Percentiles rank a stretch among this genome's conserved stretches.
These are phyloP conservation scores for Triglochin maritima DNA, from an alignment of 106 monocot species.

Conservation along the genomic window DNA sequence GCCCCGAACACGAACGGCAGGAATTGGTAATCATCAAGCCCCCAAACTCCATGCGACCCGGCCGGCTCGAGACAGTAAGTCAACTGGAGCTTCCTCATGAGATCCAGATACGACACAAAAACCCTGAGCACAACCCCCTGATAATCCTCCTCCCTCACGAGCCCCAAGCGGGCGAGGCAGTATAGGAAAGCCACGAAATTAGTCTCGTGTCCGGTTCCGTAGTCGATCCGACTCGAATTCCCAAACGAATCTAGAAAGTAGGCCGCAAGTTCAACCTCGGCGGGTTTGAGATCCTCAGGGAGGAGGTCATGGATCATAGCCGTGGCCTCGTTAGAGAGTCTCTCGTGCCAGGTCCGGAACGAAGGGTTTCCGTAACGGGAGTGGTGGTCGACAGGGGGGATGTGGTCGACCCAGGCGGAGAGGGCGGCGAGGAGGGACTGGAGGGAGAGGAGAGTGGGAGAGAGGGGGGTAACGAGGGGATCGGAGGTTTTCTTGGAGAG, in stretches of 20 bases:
- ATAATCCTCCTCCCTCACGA: constrained; percentile 65
- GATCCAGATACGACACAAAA: constrained; percentile 49
- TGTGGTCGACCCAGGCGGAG: constrained; percentile 34
- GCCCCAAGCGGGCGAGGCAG: constrained; percentile 70
- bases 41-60: constrained; percentile 95
- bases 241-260: constrained; percentile 92
- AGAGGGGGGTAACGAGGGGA: constrained; percentile 26
- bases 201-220: constrained; percentile 95
- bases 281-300: constrained; percentile 14
- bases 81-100: constrained; percentile 77
- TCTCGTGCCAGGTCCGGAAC: constrained; percentile 68
- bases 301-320: constrained; percentile 28
- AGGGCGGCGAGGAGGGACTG: constrained; percentile 37
- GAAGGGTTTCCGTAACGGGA: constrained; percentile 88
- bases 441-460: constrained; percentile 27
- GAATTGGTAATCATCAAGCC: constrained; percentile 91
- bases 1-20: constrained; percentile 83
- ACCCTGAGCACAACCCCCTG: constrained; percentile 55
- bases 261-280: constrained; percentile 50
- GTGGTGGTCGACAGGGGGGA: constrained; percentile 53
- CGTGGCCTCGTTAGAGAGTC: constrained; percentile 19
- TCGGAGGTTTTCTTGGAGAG: constrained; percentile 69
- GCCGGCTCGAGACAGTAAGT: constrained; percentile 77
- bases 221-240: constrained; percentile 75
- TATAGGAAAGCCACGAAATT: constrained; percentile 83